Evolutionary conservation across 129 eudicot species (phyloP), one percentile per base, ranked within the genome.

Genomic region (Rutidosis leptorrhynchoides): DNA sequence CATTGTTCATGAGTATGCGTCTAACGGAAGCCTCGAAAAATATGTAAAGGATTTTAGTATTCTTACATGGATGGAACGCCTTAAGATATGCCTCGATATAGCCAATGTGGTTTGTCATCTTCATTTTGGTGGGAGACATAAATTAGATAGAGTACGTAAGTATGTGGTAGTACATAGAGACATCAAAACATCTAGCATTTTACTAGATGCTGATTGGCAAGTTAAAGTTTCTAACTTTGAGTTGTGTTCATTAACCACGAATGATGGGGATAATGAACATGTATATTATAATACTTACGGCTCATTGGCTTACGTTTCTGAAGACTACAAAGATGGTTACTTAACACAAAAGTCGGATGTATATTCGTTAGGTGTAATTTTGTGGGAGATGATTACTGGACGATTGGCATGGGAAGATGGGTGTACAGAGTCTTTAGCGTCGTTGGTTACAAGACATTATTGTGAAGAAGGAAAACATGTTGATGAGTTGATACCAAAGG

Each of bases 131-230:
- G 43, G 3, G 43, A 29, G 46, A 32, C 7, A 33, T 33, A 33
- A 33, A 33, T 33, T 33, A 33, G 42, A 33, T 33, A 33, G 42
- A n/a, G n/a, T n/a, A 33, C 42, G 12, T 33, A 33, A 33, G 1
- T 33, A 33, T 12, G 9, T 12, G 12, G 42, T 59, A 45, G 16
- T 59, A n/a, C 65, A 29, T 33, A 32, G 65, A 32, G 65, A 61
- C 65, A 32, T 61, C 48, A 61, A 61, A 61, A 61, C 46, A 15
- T 2, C 25, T 7, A 61, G 48, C 48, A 32, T 61, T 61, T 23
- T 61, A 61, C 46, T 61, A 29, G 43, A 19, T 30, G n/a, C 22
- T 30, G 65, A 61, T 61, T 61, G 48, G 65, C 20, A 61, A 6
- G 46, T 43, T 29, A 61, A 61, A 61, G 17, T 32, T n/a, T 32